These are phyloP conservation scores for Metschnikowia similis DNA, from an alignment of 805 yeast species.

Conservation along the genomic window DNA sequence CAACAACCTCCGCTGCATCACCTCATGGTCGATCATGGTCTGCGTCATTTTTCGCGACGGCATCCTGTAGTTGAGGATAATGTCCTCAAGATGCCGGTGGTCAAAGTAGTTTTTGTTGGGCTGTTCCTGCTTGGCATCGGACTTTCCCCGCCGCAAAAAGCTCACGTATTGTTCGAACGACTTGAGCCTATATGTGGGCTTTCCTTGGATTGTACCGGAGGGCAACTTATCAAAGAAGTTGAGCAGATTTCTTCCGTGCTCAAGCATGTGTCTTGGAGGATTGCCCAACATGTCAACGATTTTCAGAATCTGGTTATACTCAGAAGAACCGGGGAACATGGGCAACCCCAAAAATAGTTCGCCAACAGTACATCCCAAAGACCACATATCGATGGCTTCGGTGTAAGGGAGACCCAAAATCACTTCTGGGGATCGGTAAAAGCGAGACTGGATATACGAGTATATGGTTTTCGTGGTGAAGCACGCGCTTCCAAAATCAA, in stretches of 20 bases:
- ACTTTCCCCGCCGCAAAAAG: slow-evolving; percentile 23
- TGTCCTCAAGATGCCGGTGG: slow-evolving; percentile 58
- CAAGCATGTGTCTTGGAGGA: slow-evolving; percentile 96
- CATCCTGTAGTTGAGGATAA: slow-evolving; percentile 70
- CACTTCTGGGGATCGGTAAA: slow-evolving; percentile 93
- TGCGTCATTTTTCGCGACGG: slow-evolving; percentile 56
- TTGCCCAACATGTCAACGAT: slow-evolving; percentile 76
- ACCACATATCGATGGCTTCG: slow-evolving; percentile 95
- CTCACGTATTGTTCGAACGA: slow-evolving; percentile 34
- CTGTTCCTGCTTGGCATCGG: slow-evolving; percentile 49
- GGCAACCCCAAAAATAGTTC: slow-evolving; percentile 91
- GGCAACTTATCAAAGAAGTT: slow-evolving; percentile 56
- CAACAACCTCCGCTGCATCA: slow-evolving; percentile 64
- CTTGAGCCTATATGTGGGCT: slow-evolving; percentile 31
- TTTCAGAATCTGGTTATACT: slow-evolving; percentile 82
- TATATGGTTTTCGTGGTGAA: slow-evolving; percentile 85
- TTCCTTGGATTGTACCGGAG: slow-evolving; percentile 19
- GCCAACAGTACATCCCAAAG: slow-evolving; percentile 87
- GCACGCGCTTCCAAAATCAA: slow-evolving; percentile 96
- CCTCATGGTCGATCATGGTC: slow-evolving; percentile 60
- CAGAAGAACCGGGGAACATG: slow-evolving; percentile 90
- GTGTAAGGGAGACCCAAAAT: slow-evolving; percentile 89
- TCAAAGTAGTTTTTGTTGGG: slow-evolving; percentile 84
- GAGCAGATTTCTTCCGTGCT: slow-evolving; percentile 81
- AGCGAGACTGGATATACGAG: slow-evolving; percentile 88